Evolutionary conservation across 2,329 filamentous ascomycete species (phyloP).

Genomic region (Didymosphaeria variabile): DNA sequence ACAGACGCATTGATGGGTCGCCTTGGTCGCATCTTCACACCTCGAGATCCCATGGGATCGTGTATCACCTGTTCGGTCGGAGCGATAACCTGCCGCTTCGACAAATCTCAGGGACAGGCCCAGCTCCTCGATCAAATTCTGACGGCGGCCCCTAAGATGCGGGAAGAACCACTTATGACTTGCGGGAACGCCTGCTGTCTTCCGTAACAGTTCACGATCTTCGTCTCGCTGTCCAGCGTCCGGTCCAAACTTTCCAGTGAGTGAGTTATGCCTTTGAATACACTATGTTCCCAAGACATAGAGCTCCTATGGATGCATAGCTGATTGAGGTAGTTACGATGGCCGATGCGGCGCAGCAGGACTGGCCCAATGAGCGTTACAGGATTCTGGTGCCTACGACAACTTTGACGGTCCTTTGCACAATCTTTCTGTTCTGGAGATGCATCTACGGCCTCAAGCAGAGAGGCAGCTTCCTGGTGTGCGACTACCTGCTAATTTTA

Average conservation of each 20-base stretch:
- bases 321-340: conserved; percentile 3
- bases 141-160: background rate
- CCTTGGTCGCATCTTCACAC: background rate
- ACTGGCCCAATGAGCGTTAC: conserved; percentile 35
- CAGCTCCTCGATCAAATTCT: background rate
- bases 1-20: background rate
- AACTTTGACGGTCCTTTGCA: conserved; percentile 31
- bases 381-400: conserved; percentile 32
- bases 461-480: conserved; percentile 32
- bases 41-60: background rate
- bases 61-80: background rate
- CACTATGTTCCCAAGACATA: background rate
- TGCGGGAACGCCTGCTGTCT: conserved; percentile 4
- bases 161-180: conserved; percentile 6
- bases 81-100: background rate
- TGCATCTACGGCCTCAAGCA: conserved; percentile 30
- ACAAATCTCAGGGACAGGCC: background rate
- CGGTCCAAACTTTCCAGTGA: background rate
- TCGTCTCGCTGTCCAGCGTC: background rate
- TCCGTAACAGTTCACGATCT: background rate
- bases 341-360: conserved; percentile 21
- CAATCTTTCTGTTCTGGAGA: conserved; percentile 36
- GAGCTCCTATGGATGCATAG: background rate
- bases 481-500: conserved; percentile 39
- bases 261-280: background rate